A percentile compares a stretch with the other conserved stretches of the same genome.
Evolutionary conservation across 2,329 filamentous ascomycete genomes (phyloP).

Genomic region (Gyromitra esculenta): DNA sequence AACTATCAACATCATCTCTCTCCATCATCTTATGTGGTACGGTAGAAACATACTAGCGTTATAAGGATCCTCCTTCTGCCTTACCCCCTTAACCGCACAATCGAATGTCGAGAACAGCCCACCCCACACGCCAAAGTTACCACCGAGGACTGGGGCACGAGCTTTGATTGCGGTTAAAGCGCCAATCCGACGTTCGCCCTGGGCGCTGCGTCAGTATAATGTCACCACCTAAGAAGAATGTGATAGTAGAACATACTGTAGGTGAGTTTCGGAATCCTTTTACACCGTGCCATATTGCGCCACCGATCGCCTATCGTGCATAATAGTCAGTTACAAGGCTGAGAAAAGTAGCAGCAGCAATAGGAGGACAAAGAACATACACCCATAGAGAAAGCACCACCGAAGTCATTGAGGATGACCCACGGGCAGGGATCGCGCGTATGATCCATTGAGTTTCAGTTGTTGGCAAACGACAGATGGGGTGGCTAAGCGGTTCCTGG

Average conservation of each 20-base stretch:
- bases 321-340: conserved; percentile 79
- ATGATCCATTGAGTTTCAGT: conserved; percentile 71
- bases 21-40: background rate
- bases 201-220: conserved; percentile 59
- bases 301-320: conserved; percentile 71
- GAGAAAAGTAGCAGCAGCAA: conserved; percentile 59
- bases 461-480: background rate
- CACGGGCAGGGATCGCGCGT: conserved; percentile 95
- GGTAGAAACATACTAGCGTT: conserved; percentile 74
- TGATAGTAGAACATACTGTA: conserved; percentile 48
- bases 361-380: conserved; percentile 66
- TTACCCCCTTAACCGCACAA: conserved; percentile 91
- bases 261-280: conserved; percentile 92
- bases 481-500: conserved; percentile 1
- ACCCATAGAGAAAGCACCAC: conserved; percentile 95
- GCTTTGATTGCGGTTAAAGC: conserved; percentile 97
- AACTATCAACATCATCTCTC: background rate
- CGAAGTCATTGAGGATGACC: conserved; percentile 97
- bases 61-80: conserved; percentile 97
- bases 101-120: conserved; percentile 96
- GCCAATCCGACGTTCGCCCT: conserved; percentile 94
- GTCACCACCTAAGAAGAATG: conserved; percentile 11
- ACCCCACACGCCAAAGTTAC: conserved; percentile 98
- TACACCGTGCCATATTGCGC: conserved; percentile 93
- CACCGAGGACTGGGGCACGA: conserved; percentile 91